Evolutionary conservation across 2,329 filamentous ascomycete species (phyloP).

Genomic region (Colletotrichum sidae): DNA sequence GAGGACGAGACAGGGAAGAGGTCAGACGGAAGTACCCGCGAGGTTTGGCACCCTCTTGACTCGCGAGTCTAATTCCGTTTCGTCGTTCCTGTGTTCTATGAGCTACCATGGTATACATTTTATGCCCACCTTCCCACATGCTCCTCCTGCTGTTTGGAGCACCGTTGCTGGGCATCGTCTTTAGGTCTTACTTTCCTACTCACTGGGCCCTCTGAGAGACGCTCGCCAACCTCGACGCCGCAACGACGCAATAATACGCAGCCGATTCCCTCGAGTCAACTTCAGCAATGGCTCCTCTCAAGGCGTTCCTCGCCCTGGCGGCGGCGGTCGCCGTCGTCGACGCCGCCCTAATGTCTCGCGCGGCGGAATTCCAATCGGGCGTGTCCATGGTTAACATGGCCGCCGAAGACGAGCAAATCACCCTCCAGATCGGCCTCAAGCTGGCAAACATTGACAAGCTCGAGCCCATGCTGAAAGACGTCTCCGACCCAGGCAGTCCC

Average conservation of each 20-base stretch:
- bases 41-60: background rate
- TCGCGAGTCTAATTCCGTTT: constrained; percentile 3
- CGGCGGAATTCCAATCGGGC: constrained; percentile 28
- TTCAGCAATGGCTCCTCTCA: constrained; percentile 27
- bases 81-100: background rate
- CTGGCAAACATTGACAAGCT: constrained; percentile 42
- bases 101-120: constrained; percentile 4
- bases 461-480: constrained; percentile 40
- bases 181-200: background rate
- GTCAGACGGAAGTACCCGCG: constrained; percentile 9
- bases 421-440: constrained; percentile 39
- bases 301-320: constrained; percentile 31
- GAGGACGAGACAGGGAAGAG: background rate
- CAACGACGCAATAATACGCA: background rate
- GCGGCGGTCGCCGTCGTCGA: constrained; percentile 23
- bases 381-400: constrained; percentile 36
- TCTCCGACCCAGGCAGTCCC: constrained; percentile 42
- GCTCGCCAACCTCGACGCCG: background rate
- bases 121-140: background rate
- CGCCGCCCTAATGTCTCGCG: constrained; percentile 38
- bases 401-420: constrained; percentile 35
- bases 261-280: constrained; percentile 2
- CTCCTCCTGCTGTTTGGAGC: background rate
- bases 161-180: background rate
- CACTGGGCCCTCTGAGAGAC: constrained; percentile 15